Evolutionary conservation across 345 rosid species (phyloP), one percentile per base, ranked within the genome.

Genomic region (Euphorbia peplus): DNA sequence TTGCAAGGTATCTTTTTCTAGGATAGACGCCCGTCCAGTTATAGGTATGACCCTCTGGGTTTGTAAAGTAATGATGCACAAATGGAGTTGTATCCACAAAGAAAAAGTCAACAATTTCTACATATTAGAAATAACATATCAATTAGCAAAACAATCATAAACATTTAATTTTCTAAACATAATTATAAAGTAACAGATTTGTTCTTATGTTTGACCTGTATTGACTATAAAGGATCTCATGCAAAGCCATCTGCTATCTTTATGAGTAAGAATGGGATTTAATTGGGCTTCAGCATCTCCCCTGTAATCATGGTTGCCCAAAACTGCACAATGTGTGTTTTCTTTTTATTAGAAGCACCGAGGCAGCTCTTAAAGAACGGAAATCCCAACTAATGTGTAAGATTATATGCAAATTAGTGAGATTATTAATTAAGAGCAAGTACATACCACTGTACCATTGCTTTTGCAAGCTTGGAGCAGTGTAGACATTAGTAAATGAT

Each of bases 61-160:
- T 77, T 0, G 44, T 63, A 64, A 83, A 88, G 82, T 91, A 91
- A 22, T 84, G 67, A 28, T 80, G 74, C 8, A 91, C 91, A 26
- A 91, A 88, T 21, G 95, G 92, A 19, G 92, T 85, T 0, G 97
- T 91, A 75, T 91, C 92, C 47, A 91, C 79, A 39, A 88, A 85
- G 82, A 91, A 85, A 15, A 91, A 50, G 60, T 87, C 92, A 4
- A 78, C 92, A 63, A 83, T 75, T 74, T 83, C 97, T 74, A 29
- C 44, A 24, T 8, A 24, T 15, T 9, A 14, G 4, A 13, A 0
- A 52, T 37, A 47, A 47, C 12, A 50, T 7, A 37, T 25, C 4
- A 26, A 55, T 44, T 35, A 22, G 22, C 32, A 12, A 4, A 42
- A 37, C 44, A 19, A n/a, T n/a, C n/a, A n/a, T n/a, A n/a, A n/a